Conservation (phyloP, 1,139 yeast species). For the Geotrichum aggregatum region DNA sequence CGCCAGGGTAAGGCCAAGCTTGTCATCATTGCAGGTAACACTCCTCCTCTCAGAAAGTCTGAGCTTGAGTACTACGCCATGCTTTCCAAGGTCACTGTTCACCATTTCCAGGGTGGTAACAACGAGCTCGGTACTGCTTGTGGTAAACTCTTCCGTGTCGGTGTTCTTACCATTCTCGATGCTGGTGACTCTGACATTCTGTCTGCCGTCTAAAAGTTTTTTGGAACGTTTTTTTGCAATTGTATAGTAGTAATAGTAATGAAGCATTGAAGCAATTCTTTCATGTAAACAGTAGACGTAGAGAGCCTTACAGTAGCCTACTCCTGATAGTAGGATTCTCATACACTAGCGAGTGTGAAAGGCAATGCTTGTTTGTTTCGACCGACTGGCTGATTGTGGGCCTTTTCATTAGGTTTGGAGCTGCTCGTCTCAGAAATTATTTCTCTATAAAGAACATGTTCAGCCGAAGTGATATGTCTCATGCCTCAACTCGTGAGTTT, state of each 20-base stretch:
- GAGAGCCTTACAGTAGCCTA: neutral
- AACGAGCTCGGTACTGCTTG: slow-evolving; percentile 99
- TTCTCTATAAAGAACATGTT: too few relatives aligned
- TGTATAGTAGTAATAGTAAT: neutral
- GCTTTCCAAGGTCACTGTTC: slow-evolving; percentile 96
- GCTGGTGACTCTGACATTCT: slow-evolving; percentile 99
- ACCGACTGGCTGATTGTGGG: too few relatives aligned
- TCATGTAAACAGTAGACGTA: neutral
- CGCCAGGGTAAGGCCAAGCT: slow-evolving; percentile 96
- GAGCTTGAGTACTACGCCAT: slow-evolving; percentile 99
- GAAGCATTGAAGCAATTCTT: neutral
- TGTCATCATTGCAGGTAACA: slow-evolving; percentile 97
- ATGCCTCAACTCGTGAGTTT: too few relatives aligned
- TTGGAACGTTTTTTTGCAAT: too few relatives aligned
- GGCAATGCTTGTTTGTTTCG: neutral
- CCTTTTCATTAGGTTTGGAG: too few relatives aligned
- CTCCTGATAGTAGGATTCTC: too few relatives aligned
- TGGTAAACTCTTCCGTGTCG: slow-evolving; percentile 99
- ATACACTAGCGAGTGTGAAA: neutral
- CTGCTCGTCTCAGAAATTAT: too few relatives aligned
- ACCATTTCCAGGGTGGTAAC: slow-evolving; percentile 99
- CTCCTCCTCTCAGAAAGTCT: slow-evolving; percentile 99
- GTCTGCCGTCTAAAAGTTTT: slow-evolving; percentile 38
- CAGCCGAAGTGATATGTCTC: too few relatives aligned
- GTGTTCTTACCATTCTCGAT: slow-evolving; percentile 91